Base-by-base conservation (phyloP, 768 basidiomycete species). In the Pisolithus tinctorius region DNA sequence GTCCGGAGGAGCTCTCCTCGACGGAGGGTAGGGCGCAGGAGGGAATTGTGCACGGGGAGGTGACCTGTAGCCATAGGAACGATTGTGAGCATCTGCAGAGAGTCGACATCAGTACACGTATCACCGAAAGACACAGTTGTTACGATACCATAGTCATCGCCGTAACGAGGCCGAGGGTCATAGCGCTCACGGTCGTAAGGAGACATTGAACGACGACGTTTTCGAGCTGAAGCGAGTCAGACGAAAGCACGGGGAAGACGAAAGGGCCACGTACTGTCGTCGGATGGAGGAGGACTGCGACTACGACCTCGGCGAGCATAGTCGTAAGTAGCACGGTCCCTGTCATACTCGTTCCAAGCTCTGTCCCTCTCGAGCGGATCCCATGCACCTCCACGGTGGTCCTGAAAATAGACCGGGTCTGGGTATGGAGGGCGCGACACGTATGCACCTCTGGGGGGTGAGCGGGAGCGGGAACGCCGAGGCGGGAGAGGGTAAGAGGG, bases 111-210 rank as follows among this genome's bases (percentile, higher is more conserved):
- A 44, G 50, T 49, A 23, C 13, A 40, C 13, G 45, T 14, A 42
- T 4, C 20, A 20, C 20, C 39, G 26, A 43, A 45, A 47, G 41
- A 23, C 8, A 7, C 40, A 38, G 39, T 3, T 52, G 49, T 51
- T 47, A 54, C 60, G 75, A 70, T 75, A 90, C 89, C 88, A 66
- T 83, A 85, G 60, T 91, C 87, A 47, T 93, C 90, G 52, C 70
- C 81, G 62, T 88, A 89, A 47, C 89, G 79, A 34, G 88, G 88
- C 45, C 90, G 78, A 47, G 89, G 85, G 53, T 91, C 89, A 62
- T 84, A 91, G 41, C 89, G 73, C 51, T 89, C 88, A 52, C 89
- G 76, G 62, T 92, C 90, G 59, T 86, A 89, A 11, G 90, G 90
- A 23, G 76, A 68, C 54, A 70, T 57, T 17, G 90, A 92, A 56